Base-by-base conservation (phyloP, 306 rosid genomes). In the Parietaria judaica region DNA sequence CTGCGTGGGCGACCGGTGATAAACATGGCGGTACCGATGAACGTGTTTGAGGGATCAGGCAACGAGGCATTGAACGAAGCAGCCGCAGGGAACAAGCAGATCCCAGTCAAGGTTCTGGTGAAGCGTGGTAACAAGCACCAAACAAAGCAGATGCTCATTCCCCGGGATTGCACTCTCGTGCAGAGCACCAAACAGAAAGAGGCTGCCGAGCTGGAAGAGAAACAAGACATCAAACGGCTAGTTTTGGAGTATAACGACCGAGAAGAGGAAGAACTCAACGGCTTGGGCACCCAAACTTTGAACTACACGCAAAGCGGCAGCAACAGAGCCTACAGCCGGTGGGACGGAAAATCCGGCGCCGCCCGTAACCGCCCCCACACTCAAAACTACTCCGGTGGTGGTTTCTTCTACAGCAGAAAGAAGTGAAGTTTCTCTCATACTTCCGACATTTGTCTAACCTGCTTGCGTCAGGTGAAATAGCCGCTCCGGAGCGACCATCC, bases 41-140 rank as follows among this genome's bases (percentile, higher is more conserved):
- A 82, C 62, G 61, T 92, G 56, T 88, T 92, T 70, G 98, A 92
- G 84, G 96, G 96, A 53, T 66, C 95, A 61, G 95, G 94, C n/a
- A 97, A 88, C 17, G 97, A 94, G 74, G 82, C 77, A 4, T 61
- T 82, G 73, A 94, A 82, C 53, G 95, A 88, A 65, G 90, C 82
- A 65, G 79, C 83, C n/a, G 82, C 81, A 17, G 81, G 80, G 76
- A 88, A 69, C 81, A 92, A 67, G 71, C 96, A 88, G 72, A 81
- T 94, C 63, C 99, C 76, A 77, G 99, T 94, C 78, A 94, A 76
- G 81, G 99, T 94, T 72, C 97, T 94, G 64, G 95, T 94, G 76
- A 94, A 88, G 87, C 96, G 99, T 62, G 99, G 99, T 63, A 94
- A 82, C 89, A 88, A 88, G 78, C 99, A 94, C 70, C 97, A 94